Percentiles rank a stretch among this genome's conserved stretches.
phyloP scores from a whole-genome alignment of 331 rosid genomes.

The Rhamnella rubrinervis region DNA sequence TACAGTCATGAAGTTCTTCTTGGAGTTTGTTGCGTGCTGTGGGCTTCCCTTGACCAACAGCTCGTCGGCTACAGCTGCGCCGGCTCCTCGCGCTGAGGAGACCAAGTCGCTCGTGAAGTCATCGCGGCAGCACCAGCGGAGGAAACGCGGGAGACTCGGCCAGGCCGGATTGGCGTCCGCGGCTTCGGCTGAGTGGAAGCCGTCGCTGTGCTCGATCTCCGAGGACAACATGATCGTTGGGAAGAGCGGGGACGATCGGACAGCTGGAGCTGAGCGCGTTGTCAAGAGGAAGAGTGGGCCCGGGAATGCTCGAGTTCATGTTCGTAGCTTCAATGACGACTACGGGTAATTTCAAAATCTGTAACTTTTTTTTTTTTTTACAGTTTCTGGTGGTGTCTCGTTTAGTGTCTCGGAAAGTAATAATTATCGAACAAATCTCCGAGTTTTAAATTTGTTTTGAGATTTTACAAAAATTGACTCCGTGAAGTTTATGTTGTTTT shows the following conservation, averaged over 20 bases:
- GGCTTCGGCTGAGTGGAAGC: slow-evolving; percentile 54
- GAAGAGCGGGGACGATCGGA: slow-evolving; percentile 13
- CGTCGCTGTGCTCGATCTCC: slow-evolving; percentile 58
- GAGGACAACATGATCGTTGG: slow-evolving; percentile 45
- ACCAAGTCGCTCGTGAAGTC: slow-evolving; percentile 26
- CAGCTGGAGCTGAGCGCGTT: slow-evolving; percentile 14
- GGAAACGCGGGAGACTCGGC: slow-evolving; percentile 14
- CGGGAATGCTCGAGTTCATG: slow-evolving; percentile 20
- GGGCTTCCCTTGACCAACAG: slow-evolving; percentile 22
- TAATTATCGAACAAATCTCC: no score
- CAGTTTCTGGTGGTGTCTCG: no score
- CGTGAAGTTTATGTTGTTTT: no score
- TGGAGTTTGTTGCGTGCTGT: slow-evolving; percentile 59
- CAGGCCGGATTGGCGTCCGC: slow-evolving; percentile 7
- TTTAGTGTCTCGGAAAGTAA: no score
- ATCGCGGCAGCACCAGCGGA: background rate
- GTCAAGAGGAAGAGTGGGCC: slow-evolving; percentile 38
- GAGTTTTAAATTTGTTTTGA: no score
- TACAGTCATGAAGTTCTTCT: slow-evolving; percentile 47
- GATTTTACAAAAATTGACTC: no score
- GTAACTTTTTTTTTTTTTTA: background rate
- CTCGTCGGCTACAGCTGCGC: background rate
- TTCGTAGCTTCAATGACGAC: slow-evolving; percentile 32
- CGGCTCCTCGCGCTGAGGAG: slow-evolving; percentile 9
- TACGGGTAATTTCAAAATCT: slow-evolving; percentile 29